Evolutionary conservation across 2,329 filamentous ascomycete genomes (phyloP).

Genomic region (Sclerotinia spermophila): DNA sequence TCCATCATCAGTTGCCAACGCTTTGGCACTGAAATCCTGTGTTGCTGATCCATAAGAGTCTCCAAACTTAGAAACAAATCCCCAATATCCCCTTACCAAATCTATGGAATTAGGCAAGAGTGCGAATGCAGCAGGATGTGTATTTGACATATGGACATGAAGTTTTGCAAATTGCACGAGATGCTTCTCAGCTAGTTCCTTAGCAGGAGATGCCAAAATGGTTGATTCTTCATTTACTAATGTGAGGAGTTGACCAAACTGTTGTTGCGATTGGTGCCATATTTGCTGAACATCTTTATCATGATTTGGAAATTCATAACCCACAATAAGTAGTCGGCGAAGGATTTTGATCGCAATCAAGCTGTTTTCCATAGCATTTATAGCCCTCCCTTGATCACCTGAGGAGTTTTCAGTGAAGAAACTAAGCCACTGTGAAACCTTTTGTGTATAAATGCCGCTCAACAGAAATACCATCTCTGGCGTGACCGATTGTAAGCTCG

Average conservation of each 20-base stretch:
- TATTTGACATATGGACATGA: conserved; percentile 78
- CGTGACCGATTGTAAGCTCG: conserved; percentile 70
- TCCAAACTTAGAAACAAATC: conserved; percentile 71
- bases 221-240: conserved; percentile 57
- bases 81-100: conserved; percentile 82
- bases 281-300: conserved; percentile 72
- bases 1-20: conserved; percentile 45
- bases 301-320: conserved; percentile 81
- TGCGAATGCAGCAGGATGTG: conserved; percentile 78
- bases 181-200: conserved; percentile 74
- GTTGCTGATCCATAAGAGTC: conserved; percentile 58
- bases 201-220: conserved; percentile 49
- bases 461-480: conserved; percentile 83
- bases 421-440: conserved; percentile 65
- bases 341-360: conserved; percentile 75
- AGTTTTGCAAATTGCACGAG: conserved; percentile 87
- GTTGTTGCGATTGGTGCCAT: conserved; percentile 73
- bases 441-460: conserved; percentile 71
- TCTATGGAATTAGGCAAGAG: conserved; percentile 74
- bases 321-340: conserved; percentile 71
- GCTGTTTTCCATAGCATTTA: conserved; percentile 70
- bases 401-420: conserved; percentile 53
- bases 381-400: conserved; percentile 55
- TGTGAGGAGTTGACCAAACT: conserved; percentile 72
- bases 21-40: conserved; percentile 43